These are phyloP conservation scores for Ganoderma lingzhi DNA, from an alignment of 1,284 basidiomycete species.

Conservation along the genomic window DNA sequence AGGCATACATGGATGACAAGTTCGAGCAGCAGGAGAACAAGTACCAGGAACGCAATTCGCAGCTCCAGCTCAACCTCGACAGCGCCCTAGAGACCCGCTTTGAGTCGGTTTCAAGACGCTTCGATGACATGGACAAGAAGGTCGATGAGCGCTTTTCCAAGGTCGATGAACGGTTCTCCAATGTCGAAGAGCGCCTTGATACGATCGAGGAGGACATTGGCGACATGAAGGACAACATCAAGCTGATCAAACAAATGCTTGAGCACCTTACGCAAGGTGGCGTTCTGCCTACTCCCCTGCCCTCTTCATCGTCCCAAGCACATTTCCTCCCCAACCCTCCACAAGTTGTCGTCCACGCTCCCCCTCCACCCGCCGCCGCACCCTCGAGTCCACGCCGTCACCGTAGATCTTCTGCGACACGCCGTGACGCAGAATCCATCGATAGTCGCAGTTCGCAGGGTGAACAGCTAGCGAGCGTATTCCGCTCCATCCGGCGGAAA, in stretches of 20 bases:
- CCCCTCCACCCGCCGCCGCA: not conserved
- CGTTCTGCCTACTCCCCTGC: not conserved
- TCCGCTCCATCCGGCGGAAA: not conserved
- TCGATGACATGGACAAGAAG: not conserved
- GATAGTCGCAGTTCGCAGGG: no score
- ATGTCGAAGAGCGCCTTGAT: not conserved
- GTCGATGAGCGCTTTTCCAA: not conserved
- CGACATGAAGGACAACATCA: not conserved
- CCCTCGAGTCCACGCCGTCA: not conserved
- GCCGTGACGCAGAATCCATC: not conserved
- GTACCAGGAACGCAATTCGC: not conserved
- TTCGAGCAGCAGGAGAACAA: not conserved
- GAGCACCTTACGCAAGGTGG: not conserved
- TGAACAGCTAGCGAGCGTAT: not conserved
- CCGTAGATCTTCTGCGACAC: not conserved
- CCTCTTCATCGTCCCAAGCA: conserved; percentile 1
- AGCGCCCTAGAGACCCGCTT: not conserved
- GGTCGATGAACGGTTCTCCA: not conserved
- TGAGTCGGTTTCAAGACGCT: not conserved
- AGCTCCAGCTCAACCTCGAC: not conserved
- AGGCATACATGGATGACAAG: not conserved
- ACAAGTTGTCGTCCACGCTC: not conserved
- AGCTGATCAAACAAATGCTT: not conserved
- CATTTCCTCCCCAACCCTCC: not conserved
- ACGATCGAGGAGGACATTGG: not conserved